phyloP scores from a whole-genome alignment of 2,329 filamentous ascomycete species.

The Gnomoniopsis sp. region DNA sequence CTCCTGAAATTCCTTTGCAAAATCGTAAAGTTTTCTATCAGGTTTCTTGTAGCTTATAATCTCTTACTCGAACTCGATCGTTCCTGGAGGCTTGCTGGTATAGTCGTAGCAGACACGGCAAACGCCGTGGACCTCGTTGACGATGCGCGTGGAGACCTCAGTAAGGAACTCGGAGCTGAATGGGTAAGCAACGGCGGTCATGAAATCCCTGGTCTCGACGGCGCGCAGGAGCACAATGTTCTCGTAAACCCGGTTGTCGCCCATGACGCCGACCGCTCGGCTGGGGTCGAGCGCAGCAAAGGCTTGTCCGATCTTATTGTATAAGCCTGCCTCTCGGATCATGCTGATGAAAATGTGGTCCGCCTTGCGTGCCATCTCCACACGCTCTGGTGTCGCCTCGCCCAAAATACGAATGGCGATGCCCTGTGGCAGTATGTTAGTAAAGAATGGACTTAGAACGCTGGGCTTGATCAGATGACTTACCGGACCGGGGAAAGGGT shows the following conservation, averaged over 20 bases:
- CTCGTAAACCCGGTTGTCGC: slow-evolving; percentile 62
- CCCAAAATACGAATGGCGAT: slow-evolving; percentile 80
- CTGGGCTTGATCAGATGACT: neutral
- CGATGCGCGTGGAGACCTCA: slow-evolving; percentile 63
- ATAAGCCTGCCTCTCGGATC: slow-evolving; percentile 70
- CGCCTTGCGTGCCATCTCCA: slow-evolving; percentile 74
- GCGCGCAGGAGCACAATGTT: slow-evolving; percentile 40
- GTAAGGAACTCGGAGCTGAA: slow-evolving; percentile 43
- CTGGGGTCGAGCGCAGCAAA: slow-evolving; percentile 43
- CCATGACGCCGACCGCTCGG: slow-evolving; percentile 41
- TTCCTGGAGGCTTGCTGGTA: slow-evolving; percentile 65
- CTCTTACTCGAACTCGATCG: slow-evolving; percentile 69
- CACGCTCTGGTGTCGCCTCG: slow-evolving; percentile 75
- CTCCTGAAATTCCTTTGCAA: neutral
- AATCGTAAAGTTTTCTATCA: neutral
- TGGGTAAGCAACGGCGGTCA: slow-evolving; percentile 69
- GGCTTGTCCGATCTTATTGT: slow-evolving; percentile 55
- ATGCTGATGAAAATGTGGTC: slow-evolving; percentile 76
- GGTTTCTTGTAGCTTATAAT: too few relatives aligned
- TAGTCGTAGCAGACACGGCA: slow-evolving; percentile 68
- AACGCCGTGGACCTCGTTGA: slow-evolving; percentile 73
- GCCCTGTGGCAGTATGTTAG: slow-evolving; percentile 29
- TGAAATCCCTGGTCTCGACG: slow-evolving; percentile 58
- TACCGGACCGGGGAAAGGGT: slow-evolving; percentile 65
- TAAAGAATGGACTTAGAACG: neutral